These are phyloP conservation scores for Lasiodiplodia theobromae DNA, from an alignment of 2,329 filamentous ascomycete species.

Conservation along the genomic window DNA sequence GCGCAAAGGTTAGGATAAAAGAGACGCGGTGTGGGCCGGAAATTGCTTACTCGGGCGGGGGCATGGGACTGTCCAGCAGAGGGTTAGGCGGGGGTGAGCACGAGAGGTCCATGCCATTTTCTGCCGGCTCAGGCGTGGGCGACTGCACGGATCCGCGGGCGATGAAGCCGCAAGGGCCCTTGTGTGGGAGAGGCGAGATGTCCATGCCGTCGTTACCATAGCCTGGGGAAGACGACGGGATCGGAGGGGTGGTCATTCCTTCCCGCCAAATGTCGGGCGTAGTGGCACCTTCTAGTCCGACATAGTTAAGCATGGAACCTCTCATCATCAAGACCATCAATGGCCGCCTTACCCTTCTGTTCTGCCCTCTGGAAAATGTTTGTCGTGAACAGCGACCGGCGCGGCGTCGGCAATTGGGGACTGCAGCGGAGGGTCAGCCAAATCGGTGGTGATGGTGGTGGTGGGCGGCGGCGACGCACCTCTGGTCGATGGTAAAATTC, in stretches of 20 bases:
- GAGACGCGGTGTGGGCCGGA: neutral
- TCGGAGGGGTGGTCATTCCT: slow-evolving; percentile 81
- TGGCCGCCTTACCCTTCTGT: slow-evolving; percentile 62
- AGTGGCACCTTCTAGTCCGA: slow-evolving; percentile 48
- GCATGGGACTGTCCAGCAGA: slow-evolving; percentile 42
- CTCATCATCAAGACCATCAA: slow-evolving; percentile 29
- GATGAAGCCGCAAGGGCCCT: slow-evolving; percentile 69
- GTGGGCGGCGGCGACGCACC: slow-evolving; percentile 64
- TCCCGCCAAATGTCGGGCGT: slow-evolving; percentile 61
- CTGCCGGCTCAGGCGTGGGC: slow-evolving; percentile 68
- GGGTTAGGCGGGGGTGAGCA: slow-evolving; percentile 41
- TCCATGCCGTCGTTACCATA: slow-evolving; percentile 82
- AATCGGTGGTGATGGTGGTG: slow-evolving; percentile 33
- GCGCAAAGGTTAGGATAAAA: slow-evolving; percentile 5
- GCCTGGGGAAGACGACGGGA: slow-evolving; percentile 83
- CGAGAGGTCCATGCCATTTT: slow-evolving; percentile 51
- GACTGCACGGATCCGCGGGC: slow-evolving; percentile 72
- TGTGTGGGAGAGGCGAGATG: slow-evolving; percentile 91
- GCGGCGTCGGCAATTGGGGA: slow-evolving; percentile 81
- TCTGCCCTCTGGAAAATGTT: slow-evolving; percentile 68
- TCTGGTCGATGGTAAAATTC: slow-evolving; percentile 95
- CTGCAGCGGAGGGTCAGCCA: slow-evolving; percentile 61
- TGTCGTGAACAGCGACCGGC: slow-evolving; percentile 82
- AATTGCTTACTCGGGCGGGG: slow-evolving; percentile 46
- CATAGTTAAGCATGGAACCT: slow-evolving; percentile 39